Conservation (phyloP, 176 grass and related monocot species). For the Musa schizocarpa region DNA sequence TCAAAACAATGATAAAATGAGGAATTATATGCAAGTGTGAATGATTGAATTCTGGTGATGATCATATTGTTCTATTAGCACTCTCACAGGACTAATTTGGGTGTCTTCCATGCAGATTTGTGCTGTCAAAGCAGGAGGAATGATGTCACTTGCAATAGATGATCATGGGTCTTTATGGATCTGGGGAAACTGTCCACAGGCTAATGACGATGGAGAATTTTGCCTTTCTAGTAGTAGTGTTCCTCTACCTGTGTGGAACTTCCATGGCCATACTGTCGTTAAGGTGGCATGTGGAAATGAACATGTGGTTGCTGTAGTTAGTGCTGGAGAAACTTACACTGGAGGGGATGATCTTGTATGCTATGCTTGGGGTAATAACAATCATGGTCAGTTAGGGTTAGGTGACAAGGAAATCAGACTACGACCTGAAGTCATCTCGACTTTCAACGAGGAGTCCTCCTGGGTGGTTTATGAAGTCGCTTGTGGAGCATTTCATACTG, state of each 20-base stretch:
- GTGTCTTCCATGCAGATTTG: conserved; percentile 39
- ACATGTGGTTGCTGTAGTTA: conserved; percentile 83
- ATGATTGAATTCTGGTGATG: background rate
- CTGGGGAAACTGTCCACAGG: conserved; percentile 77
- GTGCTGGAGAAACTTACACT: conserved; percentile 54
- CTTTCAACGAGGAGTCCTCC: conserved; percentile 53
- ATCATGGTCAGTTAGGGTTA: conserved; percentile 81
- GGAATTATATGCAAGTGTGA: background rate
- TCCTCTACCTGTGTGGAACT: conserved; percentile 83
- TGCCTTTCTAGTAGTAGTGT: conserved; percentile 32
- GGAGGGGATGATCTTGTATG: conserved; percentile 55
- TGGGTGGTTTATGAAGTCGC: conserved; percentile 97
- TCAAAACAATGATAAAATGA: background rate
- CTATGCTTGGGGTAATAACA: conserved; percentile 87
- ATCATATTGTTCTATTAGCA: background rate
- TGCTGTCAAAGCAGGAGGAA: conserved; percentile 83
- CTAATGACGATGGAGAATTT: conserved; percentile 56
- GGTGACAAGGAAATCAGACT: conserved; percentile 68
- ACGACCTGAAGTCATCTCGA: conserved; percentile 46
- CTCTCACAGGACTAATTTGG: conserved; percentile 1
- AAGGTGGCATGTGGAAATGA: conserved; percentile 98
- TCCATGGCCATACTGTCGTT: conserved; percentile 75
- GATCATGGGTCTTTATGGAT: conserved; percentile 84
- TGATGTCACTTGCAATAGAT: conserved; percentile 99
- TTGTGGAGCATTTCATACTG: conserved; percentile 76